Conservation (phyloP, 108 stramenopile species). For the Nannochloropsis oceanica region DNA sequence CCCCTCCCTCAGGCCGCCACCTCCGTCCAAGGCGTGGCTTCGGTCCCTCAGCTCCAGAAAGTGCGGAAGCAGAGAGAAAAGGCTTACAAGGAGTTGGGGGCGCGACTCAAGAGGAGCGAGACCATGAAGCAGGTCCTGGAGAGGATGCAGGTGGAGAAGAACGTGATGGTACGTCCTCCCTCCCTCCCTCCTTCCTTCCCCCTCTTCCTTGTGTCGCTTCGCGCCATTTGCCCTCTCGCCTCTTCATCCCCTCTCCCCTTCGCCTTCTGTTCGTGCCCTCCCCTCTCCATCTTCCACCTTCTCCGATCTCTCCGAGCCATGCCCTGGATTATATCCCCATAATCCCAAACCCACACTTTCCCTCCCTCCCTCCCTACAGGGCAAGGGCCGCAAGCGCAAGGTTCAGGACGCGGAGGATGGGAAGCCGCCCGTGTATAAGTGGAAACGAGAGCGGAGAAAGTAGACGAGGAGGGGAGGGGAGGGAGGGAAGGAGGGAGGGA, state of each 20-base stretch:
- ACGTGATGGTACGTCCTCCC: neutral
- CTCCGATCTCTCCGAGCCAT: neutral
- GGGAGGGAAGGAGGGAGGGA: neutral
- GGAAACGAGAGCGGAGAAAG: slow-evolving; percentile 35
- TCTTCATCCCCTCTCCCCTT: no score
- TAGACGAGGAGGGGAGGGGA: neutral
- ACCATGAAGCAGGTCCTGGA: slow-evolving; percentile 50
- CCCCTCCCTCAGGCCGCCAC: neutral
- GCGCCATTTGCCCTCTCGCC: no score
- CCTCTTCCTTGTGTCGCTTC: no score
- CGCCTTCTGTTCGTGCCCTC: neutral
- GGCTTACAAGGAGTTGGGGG: slow-evolving; percentile 69
- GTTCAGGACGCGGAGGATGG: slow-evolving; percentile 39
- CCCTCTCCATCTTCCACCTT: neutral
- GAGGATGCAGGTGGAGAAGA: slow-evolving; percentile 62
- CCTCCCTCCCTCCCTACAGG: slow-evolving; percentile 13
- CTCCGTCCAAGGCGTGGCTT: neutral
- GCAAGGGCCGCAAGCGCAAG: slow-evolving; percentile 75
- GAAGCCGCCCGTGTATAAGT: slow-evolving; percentile 41
- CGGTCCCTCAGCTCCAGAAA: neutral
- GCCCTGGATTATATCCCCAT: no score
- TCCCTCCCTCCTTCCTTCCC: neutral
- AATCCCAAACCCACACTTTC: neutral
- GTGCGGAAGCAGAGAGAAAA: slow-evolving; percentile 48
- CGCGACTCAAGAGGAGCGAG: slow-evolving; percentile 44